Evolutionary conservation across 352 stramenopile species (phyloP).

Genomic region (Phytophthora uliginosa): DNA sequence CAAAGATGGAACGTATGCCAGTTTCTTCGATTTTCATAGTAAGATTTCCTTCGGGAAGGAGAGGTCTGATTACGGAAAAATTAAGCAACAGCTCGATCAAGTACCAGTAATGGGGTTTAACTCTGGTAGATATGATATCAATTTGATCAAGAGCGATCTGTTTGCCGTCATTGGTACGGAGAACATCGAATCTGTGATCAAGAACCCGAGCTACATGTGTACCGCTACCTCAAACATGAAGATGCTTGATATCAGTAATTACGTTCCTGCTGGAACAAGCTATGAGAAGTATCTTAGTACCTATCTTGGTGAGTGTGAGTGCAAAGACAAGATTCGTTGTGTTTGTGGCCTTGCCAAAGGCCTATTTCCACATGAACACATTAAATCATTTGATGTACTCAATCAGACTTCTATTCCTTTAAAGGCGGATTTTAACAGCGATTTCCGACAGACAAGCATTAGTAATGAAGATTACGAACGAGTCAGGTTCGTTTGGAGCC

Average conservation of each 20-base stretch:
- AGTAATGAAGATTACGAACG: background rate
- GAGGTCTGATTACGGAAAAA: background rate
- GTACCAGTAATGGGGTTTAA: slow-evolving; percentile 31
- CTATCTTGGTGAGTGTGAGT: slow-evolving; percentile 47
- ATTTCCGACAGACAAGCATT: no score
- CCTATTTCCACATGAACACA: background rate
- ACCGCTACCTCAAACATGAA: slow-evolving; percentile 33
- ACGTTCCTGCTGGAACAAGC: slow-evolving; percentile 30
- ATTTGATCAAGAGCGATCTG: slow-evolving; percentile 45
- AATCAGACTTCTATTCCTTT: background rate
- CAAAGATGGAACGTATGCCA: background rate
- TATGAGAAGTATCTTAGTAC: slow-evolving; percentile 39
- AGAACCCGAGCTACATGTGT: slow-evolving; percentile 45
- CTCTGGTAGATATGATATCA: slow-evolving; percentile 6
- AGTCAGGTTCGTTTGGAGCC: background rate
- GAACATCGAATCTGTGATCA: slow-evolving; percentile 31
- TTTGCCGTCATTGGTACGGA: slow-evolving; percentile 24
- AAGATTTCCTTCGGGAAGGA: background rate
- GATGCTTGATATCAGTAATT: slow-evolving; percentile 39
- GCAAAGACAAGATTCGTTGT: slow-evolving; percentile 43
- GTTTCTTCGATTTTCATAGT: slow-evolving; percentile 3
- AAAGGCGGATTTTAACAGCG: no score
- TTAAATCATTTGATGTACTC: background rate
- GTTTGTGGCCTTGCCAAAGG: slow-evolving; percentile 19
- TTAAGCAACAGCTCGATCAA: slow-evolving; percentile 3